Base-by-base conservation (phyloP, 805 yeast species). In the Lipomyces spencermartinsiae region DNA sequence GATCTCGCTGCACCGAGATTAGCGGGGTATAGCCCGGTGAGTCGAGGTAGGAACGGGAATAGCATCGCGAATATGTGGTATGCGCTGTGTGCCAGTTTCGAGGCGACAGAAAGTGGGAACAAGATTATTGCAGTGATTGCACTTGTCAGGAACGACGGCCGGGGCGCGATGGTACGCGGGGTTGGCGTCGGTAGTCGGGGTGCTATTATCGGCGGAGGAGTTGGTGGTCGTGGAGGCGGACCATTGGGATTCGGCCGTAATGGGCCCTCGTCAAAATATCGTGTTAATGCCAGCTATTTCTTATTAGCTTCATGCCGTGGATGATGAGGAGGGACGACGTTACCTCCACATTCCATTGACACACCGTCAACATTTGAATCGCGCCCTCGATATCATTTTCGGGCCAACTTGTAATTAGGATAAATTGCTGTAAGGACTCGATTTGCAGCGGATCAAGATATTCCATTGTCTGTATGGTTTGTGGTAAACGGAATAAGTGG, bases 271-370 rank as follows among this genome's bases (percentile, higher is more conserved):
- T 73, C 70, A 53, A 58, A 70, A 59, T 62, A 66, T 25, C 69
- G 63, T n/a, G 72, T 39, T 34, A 72, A 19, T 31, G 74, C 66
- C 59, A 62, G 69, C 69, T 33, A 71, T 8, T 29, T 8, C 4
- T 34, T 43, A 9, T 43, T 43, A 43, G 49, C 22, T 6, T 43
- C 22, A 14, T 5, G 46, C 39, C 16, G 16, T 2, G 22, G 25
- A 57, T 56, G 31, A 37, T 35, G 29, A 37, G 14, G 1, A 58
- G 3, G 12, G 14, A 33, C 19, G 0, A 9, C 7, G 29, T 71
- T 22, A 76, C 70, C 66, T 83, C 85, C 16, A 83, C 73, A 69
- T 80, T 76, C 84, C 85, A 82, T 29, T 77, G 74, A 7, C 78
- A 67, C 3, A 78, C 70, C 51, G 74, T 69, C 59, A 80, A 74